Conservation (phyloP, 2,329 filamentous ascomycete species). For the Sporothrix mexicana region DNA sequence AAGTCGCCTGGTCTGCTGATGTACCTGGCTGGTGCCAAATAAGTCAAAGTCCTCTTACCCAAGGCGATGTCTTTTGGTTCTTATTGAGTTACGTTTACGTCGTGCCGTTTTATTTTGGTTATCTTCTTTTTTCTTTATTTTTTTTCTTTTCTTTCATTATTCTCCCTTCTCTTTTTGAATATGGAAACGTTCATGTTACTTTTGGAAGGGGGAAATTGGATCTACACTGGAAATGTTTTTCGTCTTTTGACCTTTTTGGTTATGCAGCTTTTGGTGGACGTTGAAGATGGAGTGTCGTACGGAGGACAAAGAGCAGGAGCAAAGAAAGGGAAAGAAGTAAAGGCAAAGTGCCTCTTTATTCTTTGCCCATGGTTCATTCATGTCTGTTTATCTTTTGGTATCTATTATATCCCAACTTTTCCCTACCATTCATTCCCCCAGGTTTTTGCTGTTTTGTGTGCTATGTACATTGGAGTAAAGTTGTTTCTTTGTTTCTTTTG, state of each 20-base stretch:
- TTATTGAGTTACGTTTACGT: neutral
- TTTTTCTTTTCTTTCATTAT: neutral
- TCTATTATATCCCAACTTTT: constrained; percentile 22
- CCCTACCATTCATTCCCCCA: neutral
- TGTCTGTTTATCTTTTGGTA: constrained; percentile 15
- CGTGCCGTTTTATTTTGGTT: neutral
- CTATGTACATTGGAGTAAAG: constrained; percentile 19
- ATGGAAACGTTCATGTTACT: neutral
- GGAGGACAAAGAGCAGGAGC: neutral
- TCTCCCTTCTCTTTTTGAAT: constrained; percentile 6
- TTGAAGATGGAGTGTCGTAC: neutral
- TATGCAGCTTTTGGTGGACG: neutral
- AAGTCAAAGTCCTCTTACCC: neutral
- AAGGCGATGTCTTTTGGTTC: neutral
- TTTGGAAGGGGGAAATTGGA: constrained; percentile 21
- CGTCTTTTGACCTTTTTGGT: neutral
- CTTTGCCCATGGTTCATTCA: neutral
- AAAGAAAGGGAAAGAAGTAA: neutral
- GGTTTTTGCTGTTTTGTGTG: constrained; percentile 2
- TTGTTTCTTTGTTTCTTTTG: constrained; percentile 11
- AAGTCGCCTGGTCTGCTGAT: constrained; percentile 63
- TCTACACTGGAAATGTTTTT: constrained; percentile 16
- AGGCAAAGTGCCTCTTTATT: neutral
- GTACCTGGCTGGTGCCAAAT: constrained; percentile 59
- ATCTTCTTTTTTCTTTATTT: neutral